Evolutionary conservation across 2,329 filamentous ascomycete species (phyloP), one percentile per base, ranked within the genome.

Genomic region (Scleromitrula shiraiana): DNA sequence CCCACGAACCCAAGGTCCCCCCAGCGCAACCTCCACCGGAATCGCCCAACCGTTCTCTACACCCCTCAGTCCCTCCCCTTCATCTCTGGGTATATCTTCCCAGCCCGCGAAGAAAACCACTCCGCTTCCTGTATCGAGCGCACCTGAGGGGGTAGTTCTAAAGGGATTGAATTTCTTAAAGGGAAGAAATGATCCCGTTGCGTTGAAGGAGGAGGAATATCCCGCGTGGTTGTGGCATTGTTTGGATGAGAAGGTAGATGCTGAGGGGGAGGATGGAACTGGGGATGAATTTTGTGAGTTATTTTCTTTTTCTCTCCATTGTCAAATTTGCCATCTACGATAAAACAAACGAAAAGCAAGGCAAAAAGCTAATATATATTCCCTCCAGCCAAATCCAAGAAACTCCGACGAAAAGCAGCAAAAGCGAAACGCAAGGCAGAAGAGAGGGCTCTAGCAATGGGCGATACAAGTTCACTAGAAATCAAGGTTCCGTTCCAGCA

Each of bases 241-340:
- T 56, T 68, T 93, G 47, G 76, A 82, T 42, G 73, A 77, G 49
- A 71, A 67, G 59, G 69, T 78, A 66, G 76, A 78, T 66, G 78
- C 75, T 62, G 65, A 61, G 3, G 66, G 67, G 17, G 69, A 67
- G 12, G 70, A 68, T 2, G 76, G 68, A 4, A 76, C 71, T 8
- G 84, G 81, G 19, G 87, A 91, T 69, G 75, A 89, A 57, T 93
- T 88, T 65, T 90, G 87, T 91, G 77, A 42, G 83, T 77, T n/a
- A 6, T 8, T 17, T 33, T 19, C 12, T 17, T 19, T n/a, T 17
- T 46, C 12, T 10, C n/a, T 12, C 29, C 23, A 32, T 14, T 9
- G 7, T 19, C 20, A 35, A 38, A 40, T 30, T 1, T 17, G 15
- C 14, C 7, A 15, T 41, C 23, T 10, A n/a, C n/a, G n/a, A n/a